A percentile compares a stretch with the other conserved stretches of the same genome.
phyloP scores from a whole-genome alignment of 495 filamentous ascomycete genomes.

The Penicillium egyptiacum region DNA sequence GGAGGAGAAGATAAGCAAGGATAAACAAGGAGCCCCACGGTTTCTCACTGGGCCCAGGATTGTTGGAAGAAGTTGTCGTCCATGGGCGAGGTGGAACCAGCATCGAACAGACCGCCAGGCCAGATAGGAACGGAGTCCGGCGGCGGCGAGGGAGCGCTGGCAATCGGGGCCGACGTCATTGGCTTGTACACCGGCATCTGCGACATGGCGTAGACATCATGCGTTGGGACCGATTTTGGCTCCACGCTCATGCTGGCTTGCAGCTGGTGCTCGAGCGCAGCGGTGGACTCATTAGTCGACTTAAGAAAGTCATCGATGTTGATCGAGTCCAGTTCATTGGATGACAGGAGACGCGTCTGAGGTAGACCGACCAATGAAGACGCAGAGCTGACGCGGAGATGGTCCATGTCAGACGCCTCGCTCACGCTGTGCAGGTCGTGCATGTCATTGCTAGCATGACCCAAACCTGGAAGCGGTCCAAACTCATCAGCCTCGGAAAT shows the following conservation, averaged over 20 bases:
- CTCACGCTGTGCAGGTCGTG: constrained; percentile 52
- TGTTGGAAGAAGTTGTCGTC: constrained; percentile 39
- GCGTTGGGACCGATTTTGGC: constrained; percentile 35
- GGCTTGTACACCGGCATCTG: constrained; percentile 31
- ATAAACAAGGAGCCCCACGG: constrained; percentile 16
- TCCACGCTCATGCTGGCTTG: constrained; percentile 47
- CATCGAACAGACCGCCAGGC: constrained; percentile 40
- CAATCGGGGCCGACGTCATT: constrained; percentile 17
- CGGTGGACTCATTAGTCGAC: constrained; percentile 48
- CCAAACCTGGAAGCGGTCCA: constrained; percentile 41
- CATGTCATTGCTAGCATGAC: constrained; percentile 35
- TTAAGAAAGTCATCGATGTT: constrained; percentile 65
- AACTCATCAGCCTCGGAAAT: constrained; percentile 73
- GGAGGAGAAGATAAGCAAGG: constrained; percentile 17
- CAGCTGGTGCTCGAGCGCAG: constrained; percentile 48
- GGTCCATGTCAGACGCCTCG: constrained; percentile 55
- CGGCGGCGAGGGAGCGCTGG: constrained; percentile 27
- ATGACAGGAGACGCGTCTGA: constrained; percentile 51
- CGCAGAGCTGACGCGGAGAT: constrained; percentile 52
- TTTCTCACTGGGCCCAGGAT: constrained; percentile 39
- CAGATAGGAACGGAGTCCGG: constrained; percentile 40
- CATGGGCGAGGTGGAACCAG: constrained; percentile 31
- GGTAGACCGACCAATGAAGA: constrained; percentile 56
- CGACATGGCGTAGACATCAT: constrained; percentile 38
- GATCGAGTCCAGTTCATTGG: constrained; percentile 55